A percentile compares a stretch with the other conserved stretches of the same genome.
Evolutionary conservation across 2,329 filamentous ascomycete species (phyloP).

Genomic region (Chaetomium globosum): DNA sequence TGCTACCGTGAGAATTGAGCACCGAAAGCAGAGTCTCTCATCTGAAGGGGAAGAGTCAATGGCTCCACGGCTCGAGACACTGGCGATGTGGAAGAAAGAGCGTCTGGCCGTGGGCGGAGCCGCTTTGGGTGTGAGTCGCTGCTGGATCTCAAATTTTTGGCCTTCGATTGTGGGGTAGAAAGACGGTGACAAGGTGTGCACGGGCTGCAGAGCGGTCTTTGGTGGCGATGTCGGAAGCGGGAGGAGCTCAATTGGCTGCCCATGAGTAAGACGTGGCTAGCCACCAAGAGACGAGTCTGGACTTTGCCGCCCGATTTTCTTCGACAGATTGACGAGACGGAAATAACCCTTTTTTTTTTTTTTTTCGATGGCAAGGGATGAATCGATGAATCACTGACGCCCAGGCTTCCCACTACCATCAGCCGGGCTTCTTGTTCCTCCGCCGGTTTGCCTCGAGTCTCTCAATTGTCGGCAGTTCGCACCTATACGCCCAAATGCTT

Average conservation of each 20-base stretch:
- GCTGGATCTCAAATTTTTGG: constrained; percentile 30
- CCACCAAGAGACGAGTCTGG: constrained; percentile 5
- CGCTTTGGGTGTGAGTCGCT: constrained; percentile 32
- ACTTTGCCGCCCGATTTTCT: constrained; percentile 4
- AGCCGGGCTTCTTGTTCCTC: background rate
- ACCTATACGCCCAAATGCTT: background rate
- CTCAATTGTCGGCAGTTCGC: background rate
- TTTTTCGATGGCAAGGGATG: background rate
- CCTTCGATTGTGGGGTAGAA: constrained; percentile 33
- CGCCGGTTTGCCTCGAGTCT: background rate
- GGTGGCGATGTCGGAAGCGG: constrained; percentile 38
- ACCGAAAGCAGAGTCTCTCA: constrained; percentile 24
- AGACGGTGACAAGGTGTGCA: constrained; percentile 24
- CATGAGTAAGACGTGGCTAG: constrained; percentile 7
- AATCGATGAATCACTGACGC: background rate
- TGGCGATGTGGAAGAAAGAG: constrained; percentile 23
- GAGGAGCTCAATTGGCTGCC: constrained; percentile 22
- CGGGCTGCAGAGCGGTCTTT: constrained; percentile 26
- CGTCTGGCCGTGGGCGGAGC: constrained; percentile 26
- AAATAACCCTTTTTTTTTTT: background rate
- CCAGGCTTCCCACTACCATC: background rate
- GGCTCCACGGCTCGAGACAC: constrained; percentile 13
- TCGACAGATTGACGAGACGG: background rate
- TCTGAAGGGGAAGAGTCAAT: constrained; percentile 32
- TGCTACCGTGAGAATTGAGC: constrained; percentile 23